These are phyloP conservation scores for Trichoderma sp. DNA, from an alignment of 2,329 filamentous ascomycete species.

Conservation along the genomic window DNA sequence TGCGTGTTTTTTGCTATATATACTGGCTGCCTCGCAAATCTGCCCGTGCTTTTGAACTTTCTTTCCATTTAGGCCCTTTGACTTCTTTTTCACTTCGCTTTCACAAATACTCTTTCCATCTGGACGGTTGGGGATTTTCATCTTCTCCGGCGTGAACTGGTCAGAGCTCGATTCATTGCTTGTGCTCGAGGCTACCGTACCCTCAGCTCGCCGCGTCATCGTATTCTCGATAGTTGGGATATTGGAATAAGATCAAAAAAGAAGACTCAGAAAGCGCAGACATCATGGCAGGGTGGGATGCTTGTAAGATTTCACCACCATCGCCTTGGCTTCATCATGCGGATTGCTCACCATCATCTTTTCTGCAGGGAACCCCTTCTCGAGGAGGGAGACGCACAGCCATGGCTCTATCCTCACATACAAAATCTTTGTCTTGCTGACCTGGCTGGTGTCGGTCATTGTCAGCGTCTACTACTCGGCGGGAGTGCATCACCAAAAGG, in stretches of 20 bases:
- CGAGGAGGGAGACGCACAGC: conserved; percentile 66
- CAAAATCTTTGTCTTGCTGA: conserved; percentile 72
- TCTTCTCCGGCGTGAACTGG: neutral
- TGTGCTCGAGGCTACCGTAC: neutral
- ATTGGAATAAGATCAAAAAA: neutral
- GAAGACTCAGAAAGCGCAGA: neutral
- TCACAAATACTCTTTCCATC: neutral
- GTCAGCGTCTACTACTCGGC: conserved; percentile 74
- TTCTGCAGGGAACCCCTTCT: conserved; percentile 72
- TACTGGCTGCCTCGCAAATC: neutral
- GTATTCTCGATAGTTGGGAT: neutral
- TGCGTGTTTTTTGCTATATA: neutral
- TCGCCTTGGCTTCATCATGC: neutral
- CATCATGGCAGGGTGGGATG: conserved; percentile 27
- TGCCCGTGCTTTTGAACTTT: neutral
- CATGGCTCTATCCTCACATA: conserved; percentile 66
- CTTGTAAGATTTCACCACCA: conserved; percentile 21
- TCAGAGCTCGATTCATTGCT: neutral
- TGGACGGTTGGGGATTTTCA: neutral
- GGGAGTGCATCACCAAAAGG: conserved; percentile 63
- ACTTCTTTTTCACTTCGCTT: neutral
- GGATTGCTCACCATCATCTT: neutral
- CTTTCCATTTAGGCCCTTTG: neutral
- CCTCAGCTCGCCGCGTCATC: neutral
- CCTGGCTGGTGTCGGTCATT: conserved; percentile 73